A percentile compares a stretch with the other conserved stretches of the same genome.
Conservation (phyloP, 345 rosid species). For the Conringia planisiliqua region DNA sequence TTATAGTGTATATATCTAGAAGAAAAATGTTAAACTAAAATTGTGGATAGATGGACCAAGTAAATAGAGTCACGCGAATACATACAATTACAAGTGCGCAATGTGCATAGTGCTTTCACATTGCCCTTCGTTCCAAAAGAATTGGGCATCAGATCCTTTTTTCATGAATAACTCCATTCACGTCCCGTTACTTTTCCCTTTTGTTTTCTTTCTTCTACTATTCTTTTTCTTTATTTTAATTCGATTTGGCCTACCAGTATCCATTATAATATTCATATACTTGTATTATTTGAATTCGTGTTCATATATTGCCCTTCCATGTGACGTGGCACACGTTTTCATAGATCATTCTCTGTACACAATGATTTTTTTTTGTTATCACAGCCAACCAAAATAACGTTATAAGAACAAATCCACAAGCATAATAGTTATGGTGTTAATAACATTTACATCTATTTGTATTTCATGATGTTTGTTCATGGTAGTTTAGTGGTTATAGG, state of each 20-base stretch:
- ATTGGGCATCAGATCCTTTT: slow-evolving; percentile 25
- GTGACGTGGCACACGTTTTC: slow-evolving; percentile 11
- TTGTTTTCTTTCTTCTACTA: slow-evolving; percentile 15
- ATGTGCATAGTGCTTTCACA: slow-evolving; percentile 22
- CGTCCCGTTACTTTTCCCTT: slow-evolving; percentile 26
- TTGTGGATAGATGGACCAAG: slow-evolving; percentile 4
- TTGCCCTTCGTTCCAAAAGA: slow-evolving; percentile 21
- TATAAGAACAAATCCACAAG: not conserved
- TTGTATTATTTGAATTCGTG: slow-evolving; percentile 23
- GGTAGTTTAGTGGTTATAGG: not conserved
- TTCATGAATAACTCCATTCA: slow-evolving; percentile 27
- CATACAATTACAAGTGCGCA: slow-evolving; percentile 20
- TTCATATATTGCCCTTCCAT: slow-evolving; percentile 5
- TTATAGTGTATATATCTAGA: not conserved
- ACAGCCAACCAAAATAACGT: slow-evolving; percentile 10
- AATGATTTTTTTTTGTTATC: not conserved
- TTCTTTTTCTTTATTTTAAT: not conserved
- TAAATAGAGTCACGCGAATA: slow-evolving; percentile 11
- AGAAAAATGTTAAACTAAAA: not conserved
- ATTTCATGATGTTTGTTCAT: not conserved
- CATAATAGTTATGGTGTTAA: not conserved
- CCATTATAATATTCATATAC: slow-evolving; percentile 4
- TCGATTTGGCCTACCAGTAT: slow-evolving; percentile 27
- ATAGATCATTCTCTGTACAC: not conserved
- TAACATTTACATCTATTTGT: not conserved